Evolutionary conservation across 208 protist species (phyloP), one percentile per base, ranked within the genome.

Genomic region (Leishmania gerbilli): DNA sequence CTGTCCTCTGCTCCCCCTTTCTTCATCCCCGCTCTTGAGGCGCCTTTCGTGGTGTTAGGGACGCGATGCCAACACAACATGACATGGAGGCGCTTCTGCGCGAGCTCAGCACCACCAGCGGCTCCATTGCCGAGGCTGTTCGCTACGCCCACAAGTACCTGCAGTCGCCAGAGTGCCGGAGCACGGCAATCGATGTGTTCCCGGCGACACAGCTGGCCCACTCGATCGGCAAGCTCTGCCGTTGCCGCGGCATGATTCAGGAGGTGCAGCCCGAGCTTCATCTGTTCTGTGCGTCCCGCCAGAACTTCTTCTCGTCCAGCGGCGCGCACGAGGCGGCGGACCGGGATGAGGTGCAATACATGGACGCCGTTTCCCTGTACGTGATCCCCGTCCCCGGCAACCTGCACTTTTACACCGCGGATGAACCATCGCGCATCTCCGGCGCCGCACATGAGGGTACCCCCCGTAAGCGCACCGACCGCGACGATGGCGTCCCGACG

Each of bases 211-310:
- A 78, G 13, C 74, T 82, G 37, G 76, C 78, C 17, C 11, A 72
- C 27, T 58, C 72, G 3, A 34, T 84, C 17, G 88, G 85, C 17
- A 77, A 79, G 55, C 81, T 95, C 17, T 92, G 84, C 49, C 87
- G 90, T 1, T 95, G 92, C 75, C 89, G 94, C 4, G 94, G 92
- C 42, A 97, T 97, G 94, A 91, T 97, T 45, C 94, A 97, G 75
- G 92, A 97, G 71, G 82, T 97, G 27, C 80, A 92, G 1, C 80
- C 91, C 0, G 89, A 92, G 62, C 49, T 94, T 17, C 84, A 79
- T 17, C 76, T 97, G 4, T 93, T 93, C 79, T 82, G 84, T 64
- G 87, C 91, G 3, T 85, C 77, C 7, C 31, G 58, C 31, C 42
- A 67, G 45, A 79, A 90, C 71, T 92, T 95, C 65, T 92, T 95